Evolutionary conservation across 768 basidiomycete species (phyloP).

Genomic region (Hortiboletus campestris): DNA sequence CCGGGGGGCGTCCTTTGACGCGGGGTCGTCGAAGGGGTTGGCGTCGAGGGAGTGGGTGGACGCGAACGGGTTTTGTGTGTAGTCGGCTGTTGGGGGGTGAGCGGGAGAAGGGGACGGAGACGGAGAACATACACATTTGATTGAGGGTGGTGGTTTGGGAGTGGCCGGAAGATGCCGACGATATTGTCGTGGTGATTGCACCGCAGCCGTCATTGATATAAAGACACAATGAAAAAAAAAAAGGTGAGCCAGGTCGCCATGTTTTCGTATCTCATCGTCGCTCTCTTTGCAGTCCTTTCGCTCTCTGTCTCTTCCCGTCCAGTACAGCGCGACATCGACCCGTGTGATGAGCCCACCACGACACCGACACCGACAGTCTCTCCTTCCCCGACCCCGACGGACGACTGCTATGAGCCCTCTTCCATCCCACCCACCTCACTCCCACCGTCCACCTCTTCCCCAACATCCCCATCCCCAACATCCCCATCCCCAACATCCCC

Average conservation of each 20-base stretch:
- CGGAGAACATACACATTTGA: conserved; percentile 27
- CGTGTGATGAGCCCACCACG: no score
- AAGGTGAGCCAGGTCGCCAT: conserved; percentile 17
- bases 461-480: background rate
- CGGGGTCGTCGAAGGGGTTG: conserved; percentile 89
- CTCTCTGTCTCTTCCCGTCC: conserved; percentile 40
- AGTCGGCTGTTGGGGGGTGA: conserved; percentile 21
- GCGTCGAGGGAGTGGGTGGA: conserved; percentile 81
- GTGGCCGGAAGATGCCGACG: conserved; percentile 8
- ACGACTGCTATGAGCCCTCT: background rate
- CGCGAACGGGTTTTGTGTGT: conserved; percentile 76
- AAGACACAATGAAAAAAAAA: background rate
- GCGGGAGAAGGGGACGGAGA: background rate
- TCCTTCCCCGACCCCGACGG: background rate
- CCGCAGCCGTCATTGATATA: background rate
- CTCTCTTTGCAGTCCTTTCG: conserved; percentile 64
- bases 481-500: background rate
- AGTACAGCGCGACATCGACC: background rate
- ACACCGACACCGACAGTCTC: no score
- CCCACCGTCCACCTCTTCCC: background rate
- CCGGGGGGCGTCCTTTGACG: conserved; percentile 42
- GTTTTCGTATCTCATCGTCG: conserved; percentile 39
- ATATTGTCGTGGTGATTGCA: background rate
- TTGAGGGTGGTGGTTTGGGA: conserved; percentile 5
- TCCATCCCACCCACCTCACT: background rate